A percentile compares a stretch with the other conserved stretches of the same genome.
phyloP scores from a whole-genome alignment of 2,329 filamentous ascomycete genomes.

The Monosporascus sp. region DNA sequence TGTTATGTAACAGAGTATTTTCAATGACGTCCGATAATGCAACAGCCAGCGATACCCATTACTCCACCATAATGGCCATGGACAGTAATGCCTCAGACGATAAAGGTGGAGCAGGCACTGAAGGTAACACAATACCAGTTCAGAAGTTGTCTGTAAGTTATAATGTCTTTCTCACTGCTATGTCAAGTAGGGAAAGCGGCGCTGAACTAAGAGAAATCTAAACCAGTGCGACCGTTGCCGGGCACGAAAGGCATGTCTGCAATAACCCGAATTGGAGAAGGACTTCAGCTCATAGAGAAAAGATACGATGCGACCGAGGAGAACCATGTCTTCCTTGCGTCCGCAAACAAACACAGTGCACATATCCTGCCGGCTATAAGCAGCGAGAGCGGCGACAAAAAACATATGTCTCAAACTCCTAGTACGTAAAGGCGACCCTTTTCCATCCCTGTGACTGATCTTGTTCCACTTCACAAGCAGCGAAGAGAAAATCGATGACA shows the following conservation, averaged over 20 bases:
- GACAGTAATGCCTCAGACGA: neutral
- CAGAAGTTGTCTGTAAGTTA: neutral
- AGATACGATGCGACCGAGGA: neutral
- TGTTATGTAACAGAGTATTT: no score
- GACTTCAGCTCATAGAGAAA: no score
- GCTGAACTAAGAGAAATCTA: no score
- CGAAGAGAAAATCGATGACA: slow-evolving; percentile 1
- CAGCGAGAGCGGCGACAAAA: neutral
- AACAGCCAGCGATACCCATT: no score
- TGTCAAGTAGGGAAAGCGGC: neutral
- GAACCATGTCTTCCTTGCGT: neutral
- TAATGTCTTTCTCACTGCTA: neutral
- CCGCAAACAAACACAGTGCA: neutral
- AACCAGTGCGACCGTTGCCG: slow-evolving; percentile 2
- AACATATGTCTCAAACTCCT: neutral
- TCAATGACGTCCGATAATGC: neutral
- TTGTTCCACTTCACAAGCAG: neutral
- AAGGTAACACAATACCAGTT: neutral
- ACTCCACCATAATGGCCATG: neutral
- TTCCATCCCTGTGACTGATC: neutral
- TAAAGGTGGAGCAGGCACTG: neutral
- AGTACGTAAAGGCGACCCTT: neutral
- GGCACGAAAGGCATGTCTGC: slow-evolving; percentile 1
- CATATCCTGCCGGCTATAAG: neutral
- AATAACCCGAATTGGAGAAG: no score